These are phyloP conservation scores for Rutstroemia sp. DNA, from an alignment of 2,329 filamentous ascomycete species.

Conservation along the genomic window DNA sequence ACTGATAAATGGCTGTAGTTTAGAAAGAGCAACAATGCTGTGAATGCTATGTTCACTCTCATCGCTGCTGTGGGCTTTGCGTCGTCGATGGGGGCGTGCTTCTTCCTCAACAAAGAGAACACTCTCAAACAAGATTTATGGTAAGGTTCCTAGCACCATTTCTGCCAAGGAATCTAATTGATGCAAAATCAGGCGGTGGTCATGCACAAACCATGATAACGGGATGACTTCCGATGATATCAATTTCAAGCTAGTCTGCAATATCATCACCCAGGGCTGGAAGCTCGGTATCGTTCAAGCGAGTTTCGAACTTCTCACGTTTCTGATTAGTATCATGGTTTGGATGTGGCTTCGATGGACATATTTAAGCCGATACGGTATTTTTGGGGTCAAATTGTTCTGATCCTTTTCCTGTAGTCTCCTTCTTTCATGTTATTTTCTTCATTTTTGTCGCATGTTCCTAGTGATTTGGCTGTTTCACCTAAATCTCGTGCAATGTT, in stretches of 20 bases:
- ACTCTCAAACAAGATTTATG: constrained; percentile 15
- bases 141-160: background rate
- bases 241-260: constrained; percentile 17
- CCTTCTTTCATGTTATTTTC: no score
- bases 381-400: constrained; percentile 12
- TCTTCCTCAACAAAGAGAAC: constrained; percentile 13
- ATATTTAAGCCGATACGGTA: constrained; percentile 13
- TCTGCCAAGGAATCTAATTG: background rate
- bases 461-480: no score
- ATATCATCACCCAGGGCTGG: constrained; percentile 17
- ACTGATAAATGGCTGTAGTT: constrained; percentile 8
- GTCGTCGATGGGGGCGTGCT: constrained; percentile 15
- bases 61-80: constrained; percentile 16
- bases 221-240: constrained; percentile 13
- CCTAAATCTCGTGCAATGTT: background rate
- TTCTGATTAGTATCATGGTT: constrained; percentile 14
- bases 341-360: constrained; percentile 16
- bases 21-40: constrained; percentile 13
- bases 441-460: no score
- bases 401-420: background rate
- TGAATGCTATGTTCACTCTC: constrained; percentile 17
- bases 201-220: constrained; percentile 15
- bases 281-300: constrained; percentile 19
- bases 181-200: constrained; percentile 14
- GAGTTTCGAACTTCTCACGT: constrained; percentile 18